Evolutionary conservation across 176 grass and related monocot species (phyloP).

Genomic region (Zoysia pacifica): DNA sequence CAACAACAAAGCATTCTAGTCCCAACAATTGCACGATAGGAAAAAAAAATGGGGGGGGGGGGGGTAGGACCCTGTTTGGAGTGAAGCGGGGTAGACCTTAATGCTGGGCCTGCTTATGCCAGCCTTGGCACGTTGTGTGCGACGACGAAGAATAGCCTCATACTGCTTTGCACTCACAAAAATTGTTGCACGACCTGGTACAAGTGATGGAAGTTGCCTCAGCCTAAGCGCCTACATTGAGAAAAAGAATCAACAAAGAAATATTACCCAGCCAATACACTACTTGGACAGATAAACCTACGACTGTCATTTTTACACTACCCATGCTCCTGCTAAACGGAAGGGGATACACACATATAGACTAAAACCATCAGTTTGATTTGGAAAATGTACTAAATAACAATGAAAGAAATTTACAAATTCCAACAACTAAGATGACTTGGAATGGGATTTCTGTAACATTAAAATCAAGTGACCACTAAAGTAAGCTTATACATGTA

Average conservation of each 20-base stretch:
- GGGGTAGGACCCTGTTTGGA: not conserved
- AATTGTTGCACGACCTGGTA: constrained; percentile 37
- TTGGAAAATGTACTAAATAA: not conserved
- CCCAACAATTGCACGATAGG: no score
- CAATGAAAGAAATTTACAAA: not conserved
- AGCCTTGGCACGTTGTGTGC: constrained; percentile 34
- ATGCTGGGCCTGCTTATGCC: constrained; percentile 14
- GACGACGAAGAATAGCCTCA: constrained; percentile 58
- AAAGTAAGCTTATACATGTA: not conserved
- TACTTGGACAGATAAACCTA: constrained; percentile 16
- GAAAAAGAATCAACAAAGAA: constrained; percentile 1
- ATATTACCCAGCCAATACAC: not conserved
- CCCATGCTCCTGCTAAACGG: not conserved
- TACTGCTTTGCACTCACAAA: constrained; percentile 65
- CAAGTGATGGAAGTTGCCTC: constrained; percentile 46
- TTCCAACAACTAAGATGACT: constrained; percentile 2
- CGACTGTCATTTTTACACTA: not conserved
- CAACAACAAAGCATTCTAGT: no score
- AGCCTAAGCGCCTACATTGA: constrained; percentile 39
- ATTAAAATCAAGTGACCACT: not conserved
- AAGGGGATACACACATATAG: not conserved
- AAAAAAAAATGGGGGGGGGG: no score
- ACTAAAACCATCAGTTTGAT: not conserved
- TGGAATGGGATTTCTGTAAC: constrained; percentile 1
- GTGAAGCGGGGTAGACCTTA: constrained; percentile 46